Base-by-base conservation (phyloP, 345 rosid species). In the Garcia nutans region DNA sequence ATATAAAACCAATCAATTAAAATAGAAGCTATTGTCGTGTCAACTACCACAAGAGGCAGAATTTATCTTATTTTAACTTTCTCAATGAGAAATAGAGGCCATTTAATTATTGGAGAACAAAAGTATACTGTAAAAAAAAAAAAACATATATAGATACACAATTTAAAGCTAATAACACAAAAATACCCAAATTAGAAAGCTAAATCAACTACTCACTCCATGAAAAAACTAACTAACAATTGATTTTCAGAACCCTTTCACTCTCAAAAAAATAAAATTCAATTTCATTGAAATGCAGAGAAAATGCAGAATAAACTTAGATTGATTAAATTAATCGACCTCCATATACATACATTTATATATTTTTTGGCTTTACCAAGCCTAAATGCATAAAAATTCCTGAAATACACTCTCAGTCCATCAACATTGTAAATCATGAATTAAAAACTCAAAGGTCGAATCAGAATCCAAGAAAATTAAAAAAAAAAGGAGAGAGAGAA, bases 391-490 rank as follows among this genome's bases (percentile, higher is more conserved):
- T 2, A 0, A 6, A 75, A 66, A 24, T 44, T 60, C 56, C 31
- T 13, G 45, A 66, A 57, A 10, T 20, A 12, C 67, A 13, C 17
- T 6, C 8, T 41, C 16, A 54, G 13, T 68, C 19, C 10, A 42
- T n/a, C 16, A 37, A 41, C 24, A 26, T 59, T 68, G 24, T 23
- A 60, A 60, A 60, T 60, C 64, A 15, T 24, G 37, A 45, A 5
- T 12, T 20, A 19, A 70, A 61, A 20, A 79, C 11, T 42, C 49
- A 81, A 72, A 82, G 90, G 86, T 84, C 90, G 73, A 80, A 71
- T 76, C 70, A 80, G 61, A 75, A 70, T 55, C 62, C 75, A 76
- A 20, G 63, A 61, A 33, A 17, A 47, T 8, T 2, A 54, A 55
- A 19, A 45, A 13, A 49, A 71, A 37, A 3, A n/a, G n/a, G n/a